Conservation (phyloP, 257 asterid genomes). For the Solanum pinnatisectum region DNA sequence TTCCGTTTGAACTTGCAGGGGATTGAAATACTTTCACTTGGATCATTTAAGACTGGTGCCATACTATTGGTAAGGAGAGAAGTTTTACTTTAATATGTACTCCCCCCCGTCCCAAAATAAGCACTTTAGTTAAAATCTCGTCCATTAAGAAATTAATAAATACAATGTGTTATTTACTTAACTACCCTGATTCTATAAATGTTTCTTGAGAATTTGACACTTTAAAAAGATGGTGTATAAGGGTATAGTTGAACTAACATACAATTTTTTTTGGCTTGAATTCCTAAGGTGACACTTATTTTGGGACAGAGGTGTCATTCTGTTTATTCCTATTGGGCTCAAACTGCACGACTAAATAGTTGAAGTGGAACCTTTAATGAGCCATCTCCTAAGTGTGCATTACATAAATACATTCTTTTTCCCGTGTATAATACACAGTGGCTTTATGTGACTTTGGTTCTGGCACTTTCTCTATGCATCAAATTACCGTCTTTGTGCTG, state of each 20-base stretch:
- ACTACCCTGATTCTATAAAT: background rate
- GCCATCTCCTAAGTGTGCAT: background rate
- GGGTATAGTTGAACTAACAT: background rate
- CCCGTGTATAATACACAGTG: background rate
- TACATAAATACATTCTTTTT: background rate
- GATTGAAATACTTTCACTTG: constrained; percentile 95
- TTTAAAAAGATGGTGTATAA: background rate
- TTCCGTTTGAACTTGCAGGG: constrained; percentile 35
- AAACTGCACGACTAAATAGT: too few species aligned
- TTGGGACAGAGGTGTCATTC: background rate
- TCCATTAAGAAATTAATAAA: background rate
- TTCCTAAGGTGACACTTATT: background rate
- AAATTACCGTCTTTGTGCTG: background rate
- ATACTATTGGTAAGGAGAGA: constrained; percentile 65
- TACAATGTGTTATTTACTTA: background rate
- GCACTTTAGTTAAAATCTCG: background rate
- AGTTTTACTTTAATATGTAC: background rate
- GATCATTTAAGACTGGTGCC: constrained; percentile 96
- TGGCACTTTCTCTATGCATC: background rate
- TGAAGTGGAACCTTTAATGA: too few species aligned
- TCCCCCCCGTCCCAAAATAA: background rate
- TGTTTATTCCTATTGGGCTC: too few species aligned
- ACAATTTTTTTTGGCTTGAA: background rate
- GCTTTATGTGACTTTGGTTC: background rate
- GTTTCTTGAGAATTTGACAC: background rate